A percentile compares a stretch with the other conserved stretches of the same genome.
Conservation (phyloP, 2,329 filamentous ascomycete genomes). For the Onygena corvina region DNA sequence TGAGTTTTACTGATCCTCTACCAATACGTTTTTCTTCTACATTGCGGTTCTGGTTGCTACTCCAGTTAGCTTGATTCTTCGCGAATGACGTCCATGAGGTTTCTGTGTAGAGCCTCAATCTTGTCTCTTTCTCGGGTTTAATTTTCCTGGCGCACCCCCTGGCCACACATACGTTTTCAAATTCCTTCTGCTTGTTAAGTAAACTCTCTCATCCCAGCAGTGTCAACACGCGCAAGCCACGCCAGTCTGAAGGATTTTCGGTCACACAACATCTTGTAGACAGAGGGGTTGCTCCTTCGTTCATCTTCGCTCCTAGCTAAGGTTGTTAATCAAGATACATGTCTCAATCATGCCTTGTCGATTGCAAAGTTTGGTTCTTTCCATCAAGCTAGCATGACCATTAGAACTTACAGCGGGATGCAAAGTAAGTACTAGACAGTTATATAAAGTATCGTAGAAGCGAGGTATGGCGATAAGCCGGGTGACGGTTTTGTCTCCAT, state of each 20-base stretch:
- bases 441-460: background rate
- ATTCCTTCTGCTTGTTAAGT: background rate
- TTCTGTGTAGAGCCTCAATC: background rate
- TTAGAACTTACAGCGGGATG: too few relatives aligned
- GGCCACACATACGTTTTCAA: background rate
- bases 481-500: background rate
- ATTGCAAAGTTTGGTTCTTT: too few relatives aligned
- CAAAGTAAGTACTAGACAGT: too few relatives aligned
- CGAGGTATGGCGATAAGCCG: background rate
- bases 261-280: slow-evolving; percentile 3
- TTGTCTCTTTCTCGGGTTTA: slow-evolving; percentile 1
- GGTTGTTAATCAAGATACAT: too few relatives aligned
- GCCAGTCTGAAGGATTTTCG: slow-evolving; percentile 3
- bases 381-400: too few relatives aligned
- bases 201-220: background rate
- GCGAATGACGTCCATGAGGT: background rate
- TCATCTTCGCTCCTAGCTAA: background rate
- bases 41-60: background rate
- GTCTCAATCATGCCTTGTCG: too few relatives aligned
- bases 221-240: background rate
- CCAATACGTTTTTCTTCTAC: too few relatives aligned
- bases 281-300: background rate
- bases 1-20: too few relatives aligned
- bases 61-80: background rate
- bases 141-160: background rate